Evolutionary conservation across 2,329 filamentous ascomycete genomes (phyloP).

Genomic region (Davidsoniella neocaledoniae): DNA sequence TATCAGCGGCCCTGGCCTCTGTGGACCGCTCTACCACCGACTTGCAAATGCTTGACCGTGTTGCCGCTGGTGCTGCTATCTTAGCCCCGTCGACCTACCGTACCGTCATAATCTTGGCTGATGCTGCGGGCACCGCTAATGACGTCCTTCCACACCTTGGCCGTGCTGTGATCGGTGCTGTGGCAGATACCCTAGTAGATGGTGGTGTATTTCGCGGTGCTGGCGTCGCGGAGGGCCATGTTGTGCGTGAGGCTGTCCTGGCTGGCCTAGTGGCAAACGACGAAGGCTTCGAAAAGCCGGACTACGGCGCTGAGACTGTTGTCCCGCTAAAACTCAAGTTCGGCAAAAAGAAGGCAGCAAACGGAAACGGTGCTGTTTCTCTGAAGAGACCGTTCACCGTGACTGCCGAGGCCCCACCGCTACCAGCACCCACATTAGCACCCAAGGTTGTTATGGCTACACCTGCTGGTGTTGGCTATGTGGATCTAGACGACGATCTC

Average conservation of each 20-base stretch:
- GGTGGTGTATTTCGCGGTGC: constrained; percentile 53
- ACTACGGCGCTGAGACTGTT: constrained; percentile 34
- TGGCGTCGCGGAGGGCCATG: constrained; percentile 30
- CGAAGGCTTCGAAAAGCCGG: constrained; percentile 58
- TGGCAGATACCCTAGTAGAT: constrained; percentile 54
- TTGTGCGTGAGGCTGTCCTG: constrained; percentile 65
- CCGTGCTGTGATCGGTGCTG: constrained; percentile 47
- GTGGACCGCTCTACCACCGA: constrained; percentile 67
- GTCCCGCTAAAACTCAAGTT: constrained; percentile 34
- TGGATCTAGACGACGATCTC: constrained; percentile 42
- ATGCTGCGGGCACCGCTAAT: constrained; percentile 46
- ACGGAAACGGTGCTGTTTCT: constrained; percentile 18
- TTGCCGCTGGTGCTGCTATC: constrained; percentile 63
- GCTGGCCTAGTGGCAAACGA: constrained; percentile 54
- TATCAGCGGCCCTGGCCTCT: constrained; percentile 52
- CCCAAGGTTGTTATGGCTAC: constrained; percentile 16
- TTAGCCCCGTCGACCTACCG: constrained; percentile 69
- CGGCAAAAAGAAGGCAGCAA: constrained; percentile 40
- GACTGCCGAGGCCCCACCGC: constrained; percentile 14
- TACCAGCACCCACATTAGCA: not conserved
- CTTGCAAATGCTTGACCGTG: constrained; percentile 92
- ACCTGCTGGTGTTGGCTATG: constrained; percentile 46
- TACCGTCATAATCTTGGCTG: constrained; percentile 66
- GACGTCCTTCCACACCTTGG: constrained; percentile 50
- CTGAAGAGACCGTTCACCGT: constrained; percentile 14